A percentile compares a stretch with the other conserved stretches of the same genome.
phyloP scores from a whole-genome alignment of 805 yeast species.

The Hanseniaspora jakobsenii region DNA sequence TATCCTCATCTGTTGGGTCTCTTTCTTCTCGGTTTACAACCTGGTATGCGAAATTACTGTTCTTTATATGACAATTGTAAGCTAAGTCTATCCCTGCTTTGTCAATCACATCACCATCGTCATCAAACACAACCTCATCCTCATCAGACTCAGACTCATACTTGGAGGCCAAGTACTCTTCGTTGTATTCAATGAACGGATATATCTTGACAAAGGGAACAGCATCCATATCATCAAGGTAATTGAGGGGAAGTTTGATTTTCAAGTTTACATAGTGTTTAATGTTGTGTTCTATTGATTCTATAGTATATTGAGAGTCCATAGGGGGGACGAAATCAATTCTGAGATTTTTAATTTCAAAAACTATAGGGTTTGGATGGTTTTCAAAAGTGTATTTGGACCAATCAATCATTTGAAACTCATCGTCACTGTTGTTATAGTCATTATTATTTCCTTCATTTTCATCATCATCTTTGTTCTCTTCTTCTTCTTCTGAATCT shows the following conservation, averaged over 20 bases:
- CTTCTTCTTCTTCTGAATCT: constrained; percentile 26
- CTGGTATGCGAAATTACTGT: constrained; percentile 6
- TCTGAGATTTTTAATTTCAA: constrained; percentile 8
- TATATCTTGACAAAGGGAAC: constrained; percentile 7
- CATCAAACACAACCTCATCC: constrained; percentile 12
- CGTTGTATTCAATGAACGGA: constrained; percentile 5
- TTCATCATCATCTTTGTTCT: constrained; percentile 30
- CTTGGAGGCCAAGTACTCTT: constrained; percentile 9
- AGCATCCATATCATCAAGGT: constrained; percentile 5
- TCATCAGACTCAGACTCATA: constrained; percentile 8
- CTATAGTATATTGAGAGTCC: constrained; percentile 13
- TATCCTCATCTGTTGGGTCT: constrained; percentile 8
- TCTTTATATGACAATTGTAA: constrained; percentile 11
- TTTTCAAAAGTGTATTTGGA: neutral
- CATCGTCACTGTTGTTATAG: constrained; percentile 17
- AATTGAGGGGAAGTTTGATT: constrained; percentile 7
- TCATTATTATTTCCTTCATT: constrained; percentile 25
- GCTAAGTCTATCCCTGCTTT: constrained; percentile 13
- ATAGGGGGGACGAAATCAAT: constrained; percentile 13
- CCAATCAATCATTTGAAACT: constrained; percentile 8
- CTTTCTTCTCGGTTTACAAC: neutral
- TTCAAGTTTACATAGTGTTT: constrained; percentile 3
- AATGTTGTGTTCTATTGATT: constrained; percentile 11
- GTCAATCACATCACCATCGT: constrained; percentile 15
- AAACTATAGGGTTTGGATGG: constrained; percentile 14